phyloP scores from a whole-genome alignment of 306 rosid species.

The Quercus aquifolioides region DNA sequence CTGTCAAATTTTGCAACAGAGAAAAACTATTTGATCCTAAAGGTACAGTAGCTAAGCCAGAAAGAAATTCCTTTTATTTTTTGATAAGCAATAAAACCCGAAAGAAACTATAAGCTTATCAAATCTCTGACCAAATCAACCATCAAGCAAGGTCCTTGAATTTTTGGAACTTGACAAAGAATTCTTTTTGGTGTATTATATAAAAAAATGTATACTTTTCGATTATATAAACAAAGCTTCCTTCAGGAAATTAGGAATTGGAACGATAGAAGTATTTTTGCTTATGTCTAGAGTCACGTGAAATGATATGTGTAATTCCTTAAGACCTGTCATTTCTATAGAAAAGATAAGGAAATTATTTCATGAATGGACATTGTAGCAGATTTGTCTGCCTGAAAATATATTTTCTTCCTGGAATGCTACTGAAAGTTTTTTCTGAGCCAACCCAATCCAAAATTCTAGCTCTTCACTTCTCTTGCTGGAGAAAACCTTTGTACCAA shows the following conservation, averaged over 20 bases:
- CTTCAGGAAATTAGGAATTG: not conserved
- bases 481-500: constrained; percentile 54
- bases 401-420: constrained; percentile 44
- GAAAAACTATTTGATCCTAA: constrained; percentile 11
- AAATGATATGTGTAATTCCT: not conserved
- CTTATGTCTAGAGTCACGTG: not conserved
- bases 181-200: not conserved
- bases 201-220: too few relatives aligned
- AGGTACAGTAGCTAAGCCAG: constrained; percentile 1
- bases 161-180: not conserved
- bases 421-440: constrained; percentile 47
- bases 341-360: not conserved
- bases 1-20: constrained; percentile 31
- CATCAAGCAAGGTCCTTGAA: constrained; percentile 14
- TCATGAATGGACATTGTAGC: constrained; percentile 43
- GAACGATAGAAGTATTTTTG: not conserved
- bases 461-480: constrained; percentile 56
- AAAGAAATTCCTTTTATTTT: not conserved
- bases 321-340: not conserved
- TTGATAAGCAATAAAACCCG: not conserved
- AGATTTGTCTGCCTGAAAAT: constrained; percentile 30
- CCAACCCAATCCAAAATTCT: constrained; percentile 74
- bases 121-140: not conserved
- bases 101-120: not conserved
- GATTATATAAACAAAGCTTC: not conserved